Base-by-base conservation (phyloP, 345 rosid species). In the Salix dunnii region DNA sequence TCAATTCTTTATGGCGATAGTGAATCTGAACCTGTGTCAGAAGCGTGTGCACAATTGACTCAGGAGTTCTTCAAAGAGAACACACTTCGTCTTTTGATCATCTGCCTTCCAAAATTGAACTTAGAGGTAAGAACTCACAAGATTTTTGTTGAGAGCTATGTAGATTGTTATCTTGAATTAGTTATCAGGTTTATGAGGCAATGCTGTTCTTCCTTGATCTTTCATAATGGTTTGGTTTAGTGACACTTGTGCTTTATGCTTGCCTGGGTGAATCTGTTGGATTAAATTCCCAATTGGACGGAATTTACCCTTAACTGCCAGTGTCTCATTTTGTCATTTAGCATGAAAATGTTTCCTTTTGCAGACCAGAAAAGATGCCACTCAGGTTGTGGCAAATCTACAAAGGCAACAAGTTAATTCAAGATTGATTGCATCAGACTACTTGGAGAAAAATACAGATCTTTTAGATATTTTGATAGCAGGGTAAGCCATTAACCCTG, bases 311-410 rank as follows among this genome's bases (percentile, higher is more conserved):
- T 23, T 23, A n/a, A 13, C 20, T 63, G 25, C 18, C 60, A 48
- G 16, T 63, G 31, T 67, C 46, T 65, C 62, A 25, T 70, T 20
- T 66, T 40, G 43, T 71, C 53, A 53, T 73, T 53, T 82, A 60
- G 68, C 53, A 35, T 75, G 79, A 58, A 18, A 42, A 12, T 55
- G 20, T 73, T 28, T 73, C 17, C 31, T 73, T 78, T 71, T 86
- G 83, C 89, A 96, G 99, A 82, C 99, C 6, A 88, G 97, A 71
- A 96, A 92, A 87, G 99, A 96, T 90, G 97, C 95, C 76, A 96
- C 99, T 30, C 98, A 93, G 86, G 94, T 96, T 79, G 97, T 94
- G 71, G 99, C 99, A 43, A 96, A 96, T 87, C 85, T 96, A 72
- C 99, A 94, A 82, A 84, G 99, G 81, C 99, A 94, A 61, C 99